A percentile compares a stretch with the other conserved stretches of the same genome.
Conservation (phyloP, 2,329 filamentous ascomycete species). For the Aspergillus ochraceoroseus region DNA sequence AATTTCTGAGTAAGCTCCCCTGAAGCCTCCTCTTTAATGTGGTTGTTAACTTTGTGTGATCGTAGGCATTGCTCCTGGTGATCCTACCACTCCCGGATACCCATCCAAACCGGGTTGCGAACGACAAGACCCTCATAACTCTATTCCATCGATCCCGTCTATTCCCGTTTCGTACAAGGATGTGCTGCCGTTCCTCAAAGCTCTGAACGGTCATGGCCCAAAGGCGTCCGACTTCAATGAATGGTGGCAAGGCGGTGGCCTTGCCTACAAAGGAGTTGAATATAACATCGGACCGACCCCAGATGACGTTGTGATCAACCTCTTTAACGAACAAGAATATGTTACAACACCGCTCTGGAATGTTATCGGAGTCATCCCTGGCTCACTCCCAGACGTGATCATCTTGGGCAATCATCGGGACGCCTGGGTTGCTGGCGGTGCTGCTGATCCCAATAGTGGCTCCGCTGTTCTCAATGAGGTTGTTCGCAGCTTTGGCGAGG, state of each 20-base stretch:
- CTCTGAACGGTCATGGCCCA: constrained; percentile 83
- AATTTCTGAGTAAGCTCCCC: constrained; percentile 65
- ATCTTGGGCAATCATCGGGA: constrained; percentile 90
- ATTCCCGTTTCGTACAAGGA: constrained; percentile 85
- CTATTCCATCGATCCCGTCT: constrained; percentile 81
- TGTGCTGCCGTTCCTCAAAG: constrained; percentile 78
- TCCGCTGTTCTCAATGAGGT: constrained; percentile 76
- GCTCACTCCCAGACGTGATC: constrained; percentile 74
- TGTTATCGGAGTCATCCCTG: constrained; percentile 87
- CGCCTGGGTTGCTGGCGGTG: constrained; percentile 82
- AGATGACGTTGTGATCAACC: constrained; percentile 63
- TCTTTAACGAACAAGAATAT: constrained; percentile 76
- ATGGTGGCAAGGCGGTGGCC: constrained; percentile 67
- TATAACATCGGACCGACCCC: constrained; percentile 85
- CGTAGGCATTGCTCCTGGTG: constrained; percentile 55
- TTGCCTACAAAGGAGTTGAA: constrained; percentile 72
- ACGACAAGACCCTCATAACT: constrained; percentile 62
- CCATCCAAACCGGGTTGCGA: constrained; percentile 86
- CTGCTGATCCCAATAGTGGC: constrained; percentile 76
- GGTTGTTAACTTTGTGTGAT: constrained; percentile 2
- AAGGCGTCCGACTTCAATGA: constrained; percentile 67
- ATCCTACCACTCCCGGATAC: constrained; percentile 91
- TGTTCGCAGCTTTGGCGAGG: constrained; percentile 67
- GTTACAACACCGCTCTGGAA: constrained; percentile 81
- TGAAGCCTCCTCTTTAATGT: background rate